Base-by-base conservation (phyloP, 2,329 filamentous ascomycete genomes). In the Colletotrichum phormii region DNA sequence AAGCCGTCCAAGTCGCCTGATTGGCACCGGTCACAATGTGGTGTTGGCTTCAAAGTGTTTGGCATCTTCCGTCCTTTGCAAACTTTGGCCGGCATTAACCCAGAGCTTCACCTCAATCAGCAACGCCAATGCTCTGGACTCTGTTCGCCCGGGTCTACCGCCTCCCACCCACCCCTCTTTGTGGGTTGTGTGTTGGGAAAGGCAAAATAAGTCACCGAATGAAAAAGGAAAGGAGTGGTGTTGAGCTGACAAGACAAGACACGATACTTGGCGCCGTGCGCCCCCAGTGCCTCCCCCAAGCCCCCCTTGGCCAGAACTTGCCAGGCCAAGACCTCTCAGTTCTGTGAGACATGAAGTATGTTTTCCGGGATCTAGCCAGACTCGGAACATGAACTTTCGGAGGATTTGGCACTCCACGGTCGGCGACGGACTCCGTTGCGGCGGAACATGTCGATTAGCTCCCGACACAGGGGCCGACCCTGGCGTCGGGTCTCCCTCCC, bases 31-130 rank as follows among this genome's bases (percentile, higher is more conserved):
- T 53, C 65, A 53, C 31, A 12, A 15, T n/a, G 70, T 63, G 65
- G 70, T 68, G 53, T 33, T 59, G 51, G 58, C 37, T 22, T 46
- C 22, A 1, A 35, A 35, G 49, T 62, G 64, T 18, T 57, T 71
- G 68, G 58, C 46, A 31, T 69, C 53, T 68, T 24, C 54, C 66
- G n/a, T 61, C 33, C 33, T 15, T 9, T 37, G 67, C 60, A 73
- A 70, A 64, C 60, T 57, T 51, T 73, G 46, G 55, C 55, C 60
- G 71, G 71, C 71, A 73, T 73, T 37, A 71, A 73, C 71, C 71
- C 55, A 65, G 66, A 73, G 60, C 60, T 65, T 71, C 66, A 57
- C 67, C 66, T 73, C 55, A 57, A 71, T 69, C 61, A 57, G 46
- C 35, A 64, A n/a, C 66, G 51, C 26, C 59, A 73, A 71, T 73